These are phyloP conservation scores for Drechslerella stenobrocha DNA, from an alignment of 2,329 filamentous ascomycete genomes.

Conservation along the genomic window DNA sequence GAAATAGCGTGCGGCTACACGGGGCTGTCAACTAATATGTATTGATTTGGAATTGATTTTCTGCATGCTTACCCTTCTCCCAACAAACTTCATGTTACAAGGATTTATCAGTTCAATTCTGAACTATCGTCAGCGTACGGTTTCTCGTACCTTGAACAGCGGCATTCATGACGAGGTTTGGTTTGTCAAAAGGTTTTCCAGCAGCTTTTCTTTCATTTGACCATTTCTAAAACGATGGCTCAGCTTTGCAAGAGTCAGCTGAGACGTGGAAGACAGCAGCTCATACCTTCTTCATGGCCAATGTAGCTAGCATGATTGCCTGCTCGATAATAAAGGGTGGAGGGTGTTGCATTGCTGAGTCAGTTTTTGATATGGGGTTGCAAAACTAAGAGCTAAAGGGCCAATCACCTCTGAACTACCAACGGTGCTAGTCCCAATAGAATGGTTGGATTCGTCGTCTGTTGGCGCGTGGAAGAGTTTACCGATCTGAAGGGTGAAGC, in stretches of 20 bases:
- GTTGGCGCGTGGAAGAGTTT: slow-evolving; percentile 80
- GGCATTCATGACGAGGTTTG: slow-evolving; percentile 94
- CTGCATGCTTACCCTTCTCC: slow-evolving; percentile 30
- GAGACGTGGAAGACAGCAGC: too few species aligned
- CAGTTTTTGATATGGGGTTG: background rate
- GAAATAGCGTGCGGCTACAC: slow-evolving; percentile 69
- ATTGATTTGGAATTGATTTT: background rate
- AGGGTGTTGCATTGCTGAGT: too few species aligned
- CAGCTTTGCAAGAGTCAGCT: background rate
- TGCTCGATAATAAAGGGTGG: slow-evolving; percentile 2
- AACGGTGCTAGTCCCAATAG: slow-evolving; percentile 84
- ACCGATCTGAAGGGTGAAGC: slow-evolving; percentile 63
- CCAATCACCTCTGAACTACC: slow-evolving; percentile 74
- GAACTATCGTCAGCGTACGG: slow-evolving; percentile 63
- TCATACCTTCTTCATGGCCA: slow-evolving; percentile 88
- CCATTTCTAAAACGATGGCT: slow-evolving; percentile 61
- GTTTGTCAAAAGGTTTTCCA: slow-evolving; percentile 76
- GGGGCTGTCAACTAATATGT: background rate
- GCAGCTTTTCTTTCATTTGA: slow-evolving; percentile 79
- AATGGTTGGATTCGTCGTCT: slow-evolving; percentile 62
- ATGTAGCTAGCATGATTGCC: slow-evolving; percentile 76
- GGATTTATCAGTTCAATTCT: background rate
- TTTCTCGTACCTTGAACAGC: slow-evolving; percentile 98
- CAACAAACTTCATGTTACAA: slow-evolving; percentile 22
- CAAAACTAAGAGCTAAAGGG: too few species aligned